A percentile compares a stretch with the other conserved stretches of the same genome.
Conservation (phyloP, 176 grass and related monocot species). For the Oryza punctata region DNA sequence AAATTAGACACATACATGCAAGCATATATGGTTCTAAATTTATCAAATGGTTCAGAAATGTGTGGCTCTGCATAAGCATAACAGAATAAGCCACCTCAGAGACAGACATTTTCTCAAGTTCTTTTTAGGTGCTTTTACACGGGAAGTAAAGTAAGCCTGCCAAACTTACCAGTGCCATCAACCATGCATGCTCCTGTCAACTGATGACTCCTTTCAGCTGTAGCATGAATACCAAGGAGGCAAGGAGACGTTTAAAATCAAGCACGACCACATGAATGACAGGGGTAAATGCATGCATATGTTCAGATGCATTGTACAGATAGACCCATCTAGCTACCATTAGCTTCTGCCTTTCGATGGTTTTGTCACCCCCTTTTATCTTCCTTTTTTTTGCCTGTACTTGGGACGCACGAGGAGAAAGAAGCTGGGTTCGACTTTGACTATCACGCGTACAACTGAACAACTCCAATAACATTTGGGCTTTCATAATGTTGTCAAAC, state of each 20-base stretch:
- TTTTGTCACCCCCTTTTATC: background rate
- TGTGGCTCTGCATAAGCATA: too few relatives aligned
- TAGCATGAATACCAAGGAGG: background rate
- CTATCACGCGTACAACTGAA: background rate
- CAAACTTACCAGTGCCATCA: background rate
- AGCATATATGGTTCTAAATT: too few relatives aligned
- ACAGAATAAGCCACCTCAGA: background rate
- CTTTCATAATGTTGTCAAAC: background rate
- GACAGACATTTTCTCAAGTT: background rate
- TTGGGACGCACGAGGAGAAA: constrained; percentile 29
- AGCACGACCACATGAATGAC: background rate
- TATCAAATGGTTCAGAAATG: too few relatives aligned
- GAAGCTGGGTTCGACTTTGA: constrained; percentile 17
- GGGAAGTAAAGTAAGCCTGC: background rate
- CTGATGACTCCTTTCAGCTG: background rate
- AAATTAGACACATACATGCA: too few relatives aligned
- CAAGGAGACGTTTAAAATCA: background rate
- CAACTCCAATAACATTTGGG: background rate
- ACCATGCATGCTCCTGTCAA: background rate
- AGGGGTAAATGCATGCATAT: constrained; percentile 5
- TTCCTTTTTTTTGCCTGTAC: background rate
- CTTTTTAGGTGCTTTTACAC: background rate
- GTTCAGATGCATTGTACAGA: constrained; percentile 37
- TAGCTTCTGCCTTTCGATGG: constrained; percentile 10
- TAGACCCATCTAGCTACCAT: background rate